phyloP scores from a whole-genome alignment of 2,329 filamentous ascomycete species.

The Aspergillus sojae region DNA sequence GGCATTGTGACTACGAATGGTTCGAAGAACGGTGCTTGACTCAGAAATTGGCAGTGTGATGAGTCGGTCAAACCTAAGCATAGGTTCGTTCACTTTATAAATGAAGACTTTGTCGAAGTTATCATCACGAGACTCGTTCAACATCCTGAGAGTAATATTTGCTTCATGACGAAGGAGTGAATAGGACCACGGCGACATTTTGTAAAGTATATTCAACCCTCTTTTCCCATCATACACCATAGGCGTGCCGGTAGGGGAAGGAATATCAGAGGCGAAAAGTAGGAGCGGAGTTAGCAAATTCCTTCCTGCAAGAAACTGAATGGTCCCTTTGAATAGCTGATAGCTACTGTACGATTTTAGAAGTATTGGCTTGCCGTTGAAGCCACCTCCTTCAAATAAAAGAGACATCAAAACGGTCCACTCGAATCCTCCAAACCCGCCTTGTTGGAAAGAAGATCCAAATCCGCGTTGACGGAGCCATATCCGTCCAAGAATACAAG shows the following conservation, averaged over 20 bases:
- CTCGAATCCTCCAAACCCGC: constrained; percentile 92
- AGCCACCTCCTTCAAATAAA: constrained; percentile 75
- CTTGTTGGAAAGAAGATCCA: constrained; percentile 65
- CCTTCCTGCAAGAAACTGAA: constrained; percentile 81
- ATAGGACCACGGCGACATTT: constrained; percentile 88
- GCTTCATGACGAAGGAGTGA: constrained; percentile 73
- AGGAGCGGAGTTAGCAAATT: constrained; percentile 72
- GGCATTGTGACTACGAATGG: constrained; percentile 33
- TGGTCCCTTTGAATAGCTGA: constrained; percentile 88
- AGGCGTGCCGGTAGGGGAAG: constrained; percentile 56
- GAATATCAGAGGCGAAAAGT: constrained; percentile 31
- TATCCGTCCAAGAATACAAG: constrained; percentile 79
- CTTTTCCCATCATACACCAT: constrained; percentile 76
- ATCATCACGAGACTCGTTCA: constrained; percentile 73
- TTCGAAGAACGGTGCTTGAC: constrained; percentile 29
- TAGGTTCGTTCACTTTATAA: constrained; percentile 54
- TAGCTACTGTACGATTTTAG: constrained; percentile 84
- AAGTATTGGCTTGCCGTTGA: constrained; percentile 70
- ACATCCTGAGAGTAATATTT: constrained; percentile 69
- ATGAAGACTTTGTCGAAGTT: constrained; percentile 89
- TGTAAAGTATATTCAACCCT: constrained; percentile 81
- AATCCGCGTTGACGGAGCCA: constrained; percentile 92
- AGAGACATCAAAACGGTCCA: constrained; percentile 82
- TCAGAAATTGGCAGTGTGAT: constrained; percentile 39
- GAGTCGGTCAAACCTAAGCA: constrained; percentile 59